Percentiles rank a stretch among this genome's conserved stretches.
phyloP scores from a whole-genome alignment of 108 stramenopile species.

The Cyclotella baltica region DNA sequence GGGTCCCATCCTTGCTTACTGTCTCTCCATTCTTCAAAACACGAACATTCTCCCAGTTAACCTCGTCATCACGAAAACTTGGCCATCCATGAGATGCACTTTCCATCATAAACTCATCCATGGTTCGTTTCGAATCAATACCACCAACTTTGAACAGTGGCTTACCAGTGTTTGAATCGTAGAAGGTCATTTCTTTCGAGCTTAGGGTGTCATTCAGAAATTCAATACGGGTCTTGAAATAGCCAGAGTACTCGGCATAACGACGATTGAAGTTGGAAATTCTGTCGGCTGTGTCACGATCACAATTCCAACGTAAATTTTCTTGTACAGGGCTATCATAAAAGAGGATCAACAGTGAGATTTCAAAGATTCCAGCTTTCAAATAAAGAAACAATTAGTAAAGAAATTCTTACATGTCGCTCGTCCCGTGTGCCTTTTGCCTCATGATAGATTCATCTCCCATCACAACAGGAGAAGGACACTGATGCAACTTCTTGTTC shows the following conservation, averaged over 20 bases:
- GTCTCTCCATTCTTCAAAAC: slow-evolving; percentile 84
- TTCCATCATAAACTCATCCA: slow-evolving; percentile 76
- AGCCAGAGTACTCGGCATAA: slow-evolving; percentile 90
- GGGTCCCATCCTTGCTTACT: slow-evolving; percentile 86
- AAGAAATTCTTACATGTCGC: slow-evolving; percentile 11
- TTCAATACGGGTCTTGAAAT: slow-evolving; percentile 71
- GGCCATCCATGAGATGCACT: slow-evolving; percentile 87
- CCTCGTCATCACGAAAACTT: slow-evolving; percentile 80
- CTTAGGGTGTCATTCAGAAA: slow-evolving; percentile 57
- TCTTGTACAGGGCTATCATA: slow-evolving; percentile 57
- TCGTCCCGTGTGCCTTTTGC: slow-evolving; percentile 58
- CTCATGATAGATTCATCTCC: slow-evolving; percentile 63
- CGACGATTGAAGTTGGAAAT: slow-evolving; percentile 89
- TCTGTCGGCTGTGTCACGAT: slow-evolving; percentile 70
- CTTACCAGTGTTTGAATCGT: slow-evolving; percentile 87
- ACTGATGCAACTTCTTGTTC: neutral
- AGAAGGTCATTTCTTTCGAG: slow-evolving; percentile 61
- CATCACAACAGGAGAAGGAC: slow-evolving; percentile 67
- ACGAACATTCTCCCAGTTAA: slow-evolving; percentile 88
- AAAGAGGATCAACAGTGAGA: neutral
- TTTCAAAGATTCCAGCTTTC: neutral
- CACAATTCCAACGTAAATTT: slow-evolving; percentile 80
- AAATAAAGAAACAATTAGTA: neutral
- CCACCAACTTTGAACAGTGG: slow-evolving; percentile 81
- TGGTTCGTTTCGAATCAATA: slow-evolving; percentile 49